phyloP scores from a whole-genome alignment of 2,329 filamentous ascomycete species.

The Colletotrichum nymphaeae region DNA sequence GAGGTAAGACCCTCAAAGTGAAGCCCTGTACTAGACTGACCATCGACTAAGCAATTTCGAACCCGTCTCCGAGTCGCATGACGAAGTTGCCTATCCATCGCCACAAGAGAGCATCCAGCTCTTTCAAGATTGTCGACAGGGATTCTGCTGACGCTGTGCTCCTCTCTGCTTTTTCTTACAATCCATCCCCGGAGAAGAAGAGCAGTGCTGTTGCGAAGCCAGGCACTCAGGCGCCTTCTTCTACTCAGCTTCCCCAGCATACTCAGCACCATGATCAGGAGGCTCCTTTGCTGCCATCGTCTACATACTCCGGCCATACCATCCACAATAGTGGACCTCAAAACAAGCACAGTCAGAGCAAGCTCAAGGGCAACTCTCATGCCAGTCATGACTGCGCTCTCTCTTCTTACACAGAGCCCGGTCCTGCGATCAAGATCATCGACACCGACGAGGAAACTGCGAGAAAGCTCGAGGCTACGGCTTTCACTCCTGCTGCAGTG shows the following conservation, averaged over 20 bases:
- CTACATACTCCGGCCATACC: not conserved
- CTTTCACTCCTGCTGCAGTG: not conserved
- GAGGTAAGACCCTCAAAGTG: not conserved
- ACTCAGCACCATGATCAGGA: not conserved
- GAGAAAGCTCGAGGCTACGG: not conserved
- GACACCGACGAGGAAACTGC: not conserved
- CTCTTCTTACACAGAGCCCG: not conserved
- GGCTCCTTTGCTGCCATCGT: not conserved
- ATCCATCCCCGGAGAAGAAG: not conserved
- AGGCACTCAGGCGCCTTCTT: not conserved
- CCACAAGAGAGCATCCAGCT: constrained; percentile 22
- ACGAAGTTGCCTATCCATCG: constrained; percentile 5
- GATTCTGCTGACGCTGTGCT: not conserved
- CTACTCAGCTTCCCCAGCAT: not conserved
- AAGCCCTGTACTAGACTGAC: not conserved
- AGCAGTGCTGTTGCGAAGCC: not conserved
- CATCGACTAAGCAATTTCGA: not conserved
- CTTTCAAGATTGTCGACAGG: constrained; percentile 20
- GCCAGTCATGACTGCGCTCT: not conserved
- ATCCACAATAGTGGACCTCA: not conserved
- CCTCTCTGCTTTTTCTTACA: constrained; percentile 9
- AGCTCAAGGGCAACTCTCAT: not conserved
- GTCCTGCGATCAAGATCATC: not conserved
- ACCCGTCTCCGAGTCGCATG: not conserved
- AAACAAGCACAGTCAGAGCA: not conserved